phyloP scores from a whole-genome alignment of 2,329 filamentous ascomycete species.

The Metarhizium anisopliae region DNA sequence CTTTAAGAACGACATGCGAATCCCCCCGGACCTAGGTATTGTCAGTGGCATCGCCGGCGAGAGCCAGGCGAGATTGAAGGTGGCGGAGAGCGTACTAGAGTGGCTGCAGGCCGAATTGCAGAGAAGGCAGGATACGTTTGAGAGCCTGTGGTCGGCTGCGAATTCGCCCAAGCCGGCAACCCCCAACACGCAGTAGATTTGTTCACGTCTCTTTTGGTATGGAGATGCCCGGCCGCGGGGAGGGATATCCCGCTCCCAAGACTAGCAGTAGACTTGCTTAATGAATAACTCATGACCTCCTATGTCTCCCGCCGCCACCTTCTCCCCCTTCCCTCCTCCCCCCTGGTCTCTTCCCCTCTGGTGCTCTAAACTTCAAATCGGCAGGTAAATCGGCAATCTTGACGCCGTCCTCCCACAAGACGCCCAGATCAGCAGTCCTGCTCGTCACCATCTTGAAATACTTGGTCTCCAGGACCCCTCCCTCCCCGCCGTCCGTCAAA shows the following conservation, averaged over 20 bases:
- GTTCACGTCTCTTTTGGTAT: neutral
- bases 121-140: slow-evolving; percentile 5
- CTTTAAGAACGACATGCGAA: slow-evolving; percentile 20
- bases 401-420: slow-evolving; percentile 64
- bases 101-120: slow-evolving; percentile 22
- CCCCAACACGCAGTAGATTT: neutral
- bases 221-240: neutral
- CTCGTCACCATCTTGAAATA: slow-evolving; percentile 67
- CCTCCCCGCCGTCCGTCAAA: slow-evolving; percentile 49
- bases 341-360: slow-evolving; percentile 38
- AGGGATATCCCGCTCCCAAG: neutral
- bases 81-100: slow-evolving; percentile 30
- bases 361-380: slow-evolving; percentile 39
- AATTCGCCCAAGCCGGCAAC: neutral
- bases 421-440: slow-evolving; percentile 46
- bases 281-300: slow-evolving; percentile 16
- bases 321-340: too few relatives aligned
- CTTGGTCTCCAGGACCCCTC: slow-evolving; percentile 53
- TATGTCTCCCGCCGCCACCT: slow-evolving; percentile 24
- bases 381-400: slow-evolving; percentile 58
- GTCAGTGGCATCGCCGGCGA: slow-evolving; percentile 25
- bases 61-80: slow-evolving; percentile 24
- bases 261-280: neutral
- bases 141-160: slow-evolving; percentile 2
- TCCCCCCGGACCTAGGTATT: slow-evolving; percentile 23